phyloP scores from a whole-genome alignment of 495 filamentous ascomycete genomes.

The Barbatosphaeria neglecta region DNA sequence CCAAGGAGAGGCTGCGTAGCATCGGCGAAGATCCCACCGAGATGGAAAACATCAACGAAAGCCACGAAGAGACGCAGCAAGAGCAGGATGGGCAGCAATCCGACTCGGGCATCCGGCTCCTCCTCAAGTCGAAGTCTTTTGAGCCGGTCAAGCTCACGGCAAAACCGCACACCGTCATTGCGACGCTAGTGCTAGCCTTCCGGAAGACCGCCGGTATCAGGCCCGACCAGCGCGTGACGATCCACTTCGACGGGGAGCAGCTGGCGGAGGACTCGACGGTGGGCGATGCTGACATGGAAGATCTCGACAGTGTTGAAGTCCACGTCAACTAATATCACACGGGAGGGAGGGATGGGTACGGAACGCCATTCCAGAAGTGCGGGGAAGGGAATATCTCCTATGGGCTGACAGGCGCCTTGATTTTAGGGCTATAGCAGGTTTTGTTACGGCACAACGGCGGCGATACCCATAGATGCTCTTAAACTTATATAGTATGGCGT shows the following conservation, averaged over 20 bases:
- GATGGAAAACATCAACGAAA: constrained; percentile 11
- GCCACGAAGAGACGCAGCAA: not conserved
- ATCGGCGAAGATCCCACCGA: constrained; percentile 13
- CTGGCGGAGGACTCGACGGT: constrained; percentile 51
- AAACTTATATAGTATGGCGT: too few species aligned
- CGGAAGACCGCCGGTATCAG: constrained; percentile 16
- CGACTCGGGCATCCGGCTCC: constrained; percentile 33
- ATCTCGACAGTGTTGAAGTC: constrained; percentile 72
- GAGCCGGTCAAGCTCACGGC: constrained; percentile 25
- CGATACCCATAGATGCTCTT: too few species aligned
- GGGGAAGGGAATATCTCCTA: too few species aligned
- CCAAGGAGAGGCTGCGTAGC: constrained; percentile 16
- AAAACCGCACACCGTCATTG: constrained; percentile 23
- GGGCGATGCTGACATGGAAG: constrained; percentile 58
- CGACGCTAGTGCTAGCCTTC: constrained; percentile 27
- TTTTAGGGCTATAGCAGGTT: too few species aligned
- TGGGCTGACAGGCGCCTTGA: too few species aligned
- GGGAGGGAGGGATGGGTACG: too few species aligned
- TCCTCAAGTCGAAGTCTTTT: constrained; percentile 33
- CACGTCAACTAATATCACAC: constrained; percentile 36
- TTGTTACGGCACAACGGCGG: too few species aligned
- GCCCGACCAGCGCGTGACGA: constrained; percentile 39
- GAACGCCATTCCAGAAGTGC: too few species aligned
- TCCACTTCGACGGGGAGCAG: constrained; percentile 73
- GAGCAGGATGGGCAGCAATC: constrained; percentile 8